Percentiles rank a stretch among this genome's conserved stretches.
Evolutionary conservation across 2,329 filamentous ascomycete genomes (phyloP).

Genomic region (Zymoseptoria passerinii): DNA sequence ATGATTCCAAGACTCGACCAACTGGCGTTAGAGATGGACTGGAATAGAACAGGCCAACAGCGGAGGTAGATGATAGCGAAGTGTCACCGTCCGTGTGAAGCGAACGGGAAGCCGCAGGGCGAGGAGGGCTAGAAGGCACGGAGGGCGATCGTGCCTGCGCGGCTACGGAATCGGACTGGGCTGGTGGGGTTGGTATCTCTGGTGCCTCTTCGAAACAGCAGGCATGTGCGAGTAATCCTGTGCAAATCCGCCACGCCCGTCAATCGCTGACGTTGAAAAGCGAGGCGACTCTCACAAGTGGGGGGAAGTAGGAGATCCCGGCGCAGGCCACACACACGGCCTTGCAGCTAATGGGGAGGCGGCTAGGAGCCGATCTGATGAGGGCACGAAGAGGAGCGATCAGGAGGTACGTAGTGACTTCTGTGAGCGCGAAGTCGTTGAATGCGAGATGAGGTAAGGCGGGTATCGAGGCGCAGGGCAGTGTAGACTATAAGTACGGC

Average conservation of each 20-base stretch:
- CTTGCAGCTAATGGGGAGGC: not conserved
- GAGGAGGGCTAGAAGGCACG: constrained; percentile 1
- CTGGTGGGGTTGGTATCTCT: not conserved
- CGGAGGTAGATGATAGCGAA: constrained; percentile 8
- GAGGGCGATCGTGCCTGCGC: constrained; percentile 6
- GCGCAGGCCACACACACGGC: not conserved
- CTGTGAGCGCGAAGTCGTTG: not conserved
- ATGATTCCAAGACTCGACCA: constrained; percentile 6
- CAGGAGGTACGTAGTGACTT: not conserved
- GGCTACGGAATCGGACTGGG: constrained; percentile 6
- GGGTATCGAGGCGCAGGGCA: not conserved
- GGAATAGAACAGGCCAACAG: constrained; percentile 9
- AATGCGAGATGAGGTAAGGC: not conserved
- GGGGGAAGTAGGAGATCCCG: constrained; percentile 4
- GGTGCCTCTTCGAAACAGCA: constrained; percentile 16
- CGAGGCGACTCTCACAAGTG: constrained; percentile 6
- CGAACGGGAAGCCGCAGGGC: constrained; percentile 11
- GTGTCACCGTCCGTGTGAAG: constrained; percentile 8
- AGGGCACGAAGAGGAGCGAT: constrained; percentile 2
- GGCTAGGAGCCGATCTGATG: constrained; percentile 1
- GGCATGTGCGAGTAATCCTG: constrained; percentile 8
- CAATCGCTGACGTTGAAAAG: constrained; percentile 10
- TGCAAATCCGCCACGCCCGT: constrained; percentile 13
- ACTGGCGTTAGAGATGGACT: constrained; percentile 13
- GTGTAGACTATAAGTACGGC: not conserved